Base-by-base conservation (phyloP, 2,329 filamentous ascomycete genomes). In the Botryotinia narcissicola region DNA sequence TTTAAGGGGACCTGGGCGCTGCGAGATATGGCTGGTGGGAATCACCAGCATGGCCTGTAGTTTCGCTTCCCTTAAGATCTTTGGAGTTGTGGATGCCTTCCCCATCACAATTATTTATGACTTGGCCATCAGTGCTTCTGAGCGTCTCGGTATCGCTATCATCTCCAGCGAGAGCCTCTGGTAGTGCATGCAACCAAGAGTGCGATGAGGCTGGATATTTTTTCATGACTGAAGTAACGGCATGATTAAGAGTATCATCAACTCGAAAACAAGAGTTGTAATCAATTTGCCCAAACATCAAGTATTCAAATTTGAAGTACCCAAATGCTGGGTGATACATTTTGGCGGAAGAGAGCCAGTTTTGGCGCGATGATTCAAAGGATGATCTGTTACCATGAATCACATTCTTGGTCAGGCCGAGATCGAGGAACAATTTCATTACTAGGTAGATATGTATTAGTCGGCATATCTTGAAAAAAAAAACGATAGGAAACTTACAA, bases 41-140 rank as follows among this genome's bases (percentile, higher is more conserved):
- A 4, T 35, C 7, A 6, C 37, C 64, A n/a, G 22, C 22, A 20
- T 4, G 2, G 18, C n/a, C 1, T 1, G 0, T 14, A 14, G 16
- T 35, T 59, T 10, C 1, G 3, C 8, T 22, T 14, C 0, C 4
- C 5, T 12, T 7, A 3, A 0, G 0, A 6, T 22, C 8, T 22
- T 40, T 14, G 22, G 20, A n/a, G 4, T 7, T 9, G 18, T n/a
- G n/a, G n/a, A n/a, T n/a, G n/a, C n/a, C n/a, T n/a, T n/a, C n/a
- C n/a, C n/a, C n/a, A n/a, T n/a, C n/a, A n/a, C n/a, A n/a, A n/a
- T n/a, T n/a, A n/a, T n/a, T n/a, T n/a, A n/a, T n/a, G n/a, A n/a
- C n/a, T n/a, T n/a, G n/a, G n/a, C n/a, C n/a, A n/a, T n/a, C n/a
- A n/a, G 22, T 37, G 0, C 32, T 9, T 37, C 35, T 35, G 22